phyloP scores from a whole-genome alignment of 352 stramenopile species.

The Pythium rhizo-oryzae region DNA sequence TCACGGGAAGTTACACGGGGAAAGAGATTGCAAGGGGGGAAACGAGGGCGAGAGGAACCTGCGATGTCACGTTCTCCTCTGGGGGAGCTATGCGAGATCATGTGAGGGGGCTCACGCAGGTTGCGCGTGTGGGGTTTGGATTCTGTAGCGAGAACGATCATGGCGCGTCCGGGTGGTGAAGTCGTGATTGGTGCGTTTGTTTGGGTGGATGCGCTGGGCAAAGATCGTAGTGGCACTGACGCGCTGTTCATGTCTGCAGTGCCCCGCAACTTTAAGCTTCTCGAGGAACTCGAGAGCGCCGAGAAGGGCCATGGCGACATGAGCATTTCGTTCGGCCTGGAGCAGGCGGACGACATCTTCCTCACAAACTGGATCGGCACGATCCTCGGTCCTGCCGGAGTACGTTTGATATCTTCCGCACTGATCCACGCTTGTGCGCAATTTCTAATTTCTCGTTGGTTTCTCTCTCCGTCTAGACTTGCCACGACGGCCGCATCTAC shows the following conservation, averaged over 20 bases:
- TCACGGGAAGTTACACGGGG: background rate
- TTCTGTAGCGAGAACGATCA: constrained; percentile 27
- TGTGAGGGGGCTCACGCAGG: too few relatives aligned
- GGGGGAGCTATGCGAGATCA: too few relatives aligned
- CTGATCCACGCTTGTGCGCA: background rate
- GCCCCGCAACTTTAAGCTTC: constrained; percentile 94
- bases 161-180: constrained; percentile 80
- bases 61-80: too few relatives aligned
- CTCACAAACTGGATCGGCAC: constrained; percentile 98
- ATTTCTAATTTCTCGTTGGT: background rate
- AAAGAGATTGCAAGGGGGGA: too few relatives aligned
- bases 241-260: constrained; percentile 39
- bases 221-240: background rate
- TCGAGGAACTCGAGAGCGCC: constrained; percentile 92
- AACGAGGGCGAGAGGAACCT: too few relatives aligned
- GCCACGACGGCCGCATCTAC: constrained; percentile 97
- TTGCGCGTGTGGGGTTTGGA: background rate
- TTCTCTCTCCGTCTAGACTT: constrained; percentile 73
- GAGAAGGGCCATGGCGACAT: constrained; percentile 94
- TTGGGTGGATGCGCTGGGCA: too few relatives aligned
- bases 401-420: constrained; percentile 48
- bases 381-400: constrained; percentile 95
- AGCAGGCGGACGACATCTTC: constrained; percentile 97
- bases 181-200: constrained; percentile 79
- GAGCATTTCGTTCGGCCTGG: constrained; percentile 95